Conservation (phyloP, 768 basidiomycete genomes). For the Phanerodontia chrysosporium region DNA sequence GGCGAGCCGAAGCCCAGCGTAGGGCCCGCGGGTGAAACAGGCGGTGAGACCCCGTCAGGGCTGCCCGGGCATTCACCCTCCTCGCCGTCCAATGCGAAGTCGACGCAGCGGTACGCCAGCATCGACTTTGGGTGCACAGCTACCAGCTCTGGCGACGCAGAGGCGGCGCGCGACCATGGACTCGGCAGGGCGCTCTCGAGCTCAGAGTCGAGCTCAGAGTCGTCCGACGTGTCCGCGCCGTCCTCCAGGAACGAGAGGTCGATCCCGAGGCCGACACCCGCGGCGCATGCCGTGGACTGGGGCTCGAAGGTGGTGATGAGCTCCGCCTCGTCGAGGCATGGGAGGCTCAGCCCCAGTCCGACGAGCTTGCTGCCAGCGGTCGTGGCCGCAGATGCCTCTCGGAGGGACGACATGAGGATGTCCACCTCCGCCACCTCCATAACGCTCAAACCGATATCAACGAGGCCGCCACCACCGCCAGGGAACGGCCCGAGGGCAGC, state of each 20-base stretch:
- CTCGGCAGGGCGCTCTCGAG: not conserved
- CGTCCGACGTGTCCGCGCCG: not conserved
- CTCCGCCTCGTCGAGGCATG: not conserved
- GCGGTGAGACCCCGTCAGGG: conserved; percentile 20
- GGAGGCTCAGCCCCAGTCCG: not conserved
- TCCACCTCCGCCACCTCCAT: not conserved
- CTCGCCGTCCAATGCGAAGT: conserved; percentile 28
- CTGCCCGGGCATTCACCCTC: conserved; percentile 26
- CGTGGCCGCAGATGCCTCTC: not conserved
- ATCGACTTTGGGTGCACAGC: not conserved
- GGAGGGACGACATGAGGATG: not conserved
- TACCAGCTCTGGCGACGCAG: not conserved
- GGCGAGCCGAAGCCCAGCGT: not conserved
- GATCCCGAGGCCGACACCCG: not conserved
- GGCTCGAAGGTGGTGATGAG: not conserved
- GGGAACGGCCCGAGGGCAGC: not conserved
- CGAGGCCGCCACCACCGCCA: not conserved
- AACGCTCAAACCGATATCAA: not conserved
- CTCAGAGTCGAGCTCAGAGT: not conserved
- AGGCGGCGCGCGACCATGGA: not conserved
- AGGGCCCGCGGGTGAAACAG: not conserved
- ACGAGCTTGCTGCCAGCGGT: not conserved
- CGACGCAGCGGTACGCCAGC: not conserved
- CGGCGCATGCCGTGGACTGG: not conserved
- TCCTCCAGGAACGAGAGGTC: conserved; percentile 3